A percentile compares a stretch with the other conserved stretches of the same genome.
Conservation (phyloP, 2,329 filamentous ascomycete species). For the Beauveria sp. region DNA sequence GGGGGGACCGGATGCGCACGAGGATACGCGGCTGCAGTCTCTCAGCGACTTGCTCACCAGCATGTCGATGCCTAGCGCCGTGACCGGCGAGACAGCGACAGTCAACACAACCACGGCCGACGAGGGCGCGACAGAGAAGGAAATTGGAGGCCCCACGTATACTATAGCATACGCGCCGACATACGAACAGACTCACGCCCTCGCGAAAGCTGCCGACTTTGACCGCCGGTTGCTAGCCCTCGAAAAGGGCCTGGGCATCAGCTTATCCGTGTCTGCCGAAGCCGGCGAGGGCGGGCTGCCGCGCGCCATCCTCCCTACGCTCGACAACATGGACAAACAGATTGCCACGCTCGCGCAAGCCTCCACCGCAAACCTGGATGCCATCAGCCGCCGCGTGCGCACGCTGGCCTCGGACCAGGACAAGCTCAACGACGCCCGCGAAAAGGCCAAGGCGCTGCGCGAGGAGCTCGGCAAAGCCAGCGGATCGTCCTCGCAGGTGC, state of each 20-base stretch:
- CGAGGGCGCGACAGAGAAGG: slow-evolving; percentile 15
- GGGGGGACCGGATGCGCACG: slow-evolving; percentile 33
- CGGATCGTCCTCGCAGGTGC: slow-evolving; percentile 22
- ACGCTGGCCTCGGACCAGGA: slow-evolving; percentile 67
- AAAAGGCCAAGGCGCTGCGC: slow-evolving; percentile 53
- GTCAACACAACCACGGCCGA: slow-evolving; percentile 13
- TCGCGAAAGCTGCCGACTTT: slow-evolving; percentile 80
- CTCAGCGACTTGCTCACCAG: slow-evolving; percentile 66
- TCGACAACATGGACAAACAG: slow-evolving; percentile 75
- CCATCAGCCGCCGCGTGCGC: slow-evolving; percentile 61
- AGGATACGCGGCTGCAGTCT: slow-evolving; percentile 43
- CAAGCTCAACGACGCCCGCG: slow-evolving; percentile 57
- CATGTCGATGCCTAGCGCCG: slow-evolving; percentile 36
- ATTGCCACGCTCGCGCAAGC: slow-evolving; percentile 67
- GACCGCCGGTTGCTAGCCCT: slow-evolving; percentile 72
- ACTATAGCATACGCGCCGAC: slow-evolving; percentile 57
- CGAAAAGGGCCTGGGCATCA: slow-evolving; percentile 75
- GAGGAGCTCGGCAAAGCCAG: slow-evolving; percentile 46
- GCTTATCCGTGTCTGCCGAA: slow-evolving; percentile 58
- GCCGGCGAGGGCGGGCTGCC: slow-evolving; percentile 48
- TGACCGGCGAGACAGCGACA: slow-evolving; percentile 7
- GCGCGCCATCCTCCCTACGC: slow-evolving; percentile 70
- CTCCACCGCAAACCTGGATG: slow-evolving; percentile 65
- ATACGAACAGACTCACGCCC: slow-evolving; percentile 61
- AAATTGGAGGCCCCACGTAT: slow-evolving; percentile 41